Conservation (phyloP, 2,329 filamentous ascomycete species). For the Fusarium coffeatum region DNA sequence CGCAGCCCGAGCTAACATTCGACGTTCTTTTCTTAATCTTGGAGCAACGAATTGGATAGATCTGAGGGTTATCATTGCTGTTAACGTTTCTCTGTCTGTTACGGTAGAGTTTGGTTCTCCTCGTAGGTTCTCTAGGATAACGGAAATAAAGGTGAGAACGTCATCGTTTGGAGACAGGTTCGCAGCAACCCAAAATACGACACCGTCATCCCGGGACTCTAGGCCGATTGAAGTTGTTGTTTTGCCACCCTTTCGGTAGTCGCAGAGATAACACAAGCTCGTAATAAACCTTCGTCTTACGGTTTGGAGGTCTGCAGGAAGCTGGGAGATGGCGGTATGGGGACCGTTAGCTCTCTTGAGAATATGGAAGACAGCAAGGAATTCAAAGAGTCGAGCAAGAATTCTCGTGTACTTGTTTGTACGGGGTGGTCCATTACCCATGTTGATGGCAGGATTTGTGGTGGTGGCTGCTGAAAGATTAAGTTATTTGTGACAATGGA, state of each 20-base stretch:
- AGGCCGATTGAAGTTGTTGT: constrained; percentile 59
- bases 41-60: constrained; percentile 31
- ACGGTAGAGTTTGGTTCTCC: not conserved
- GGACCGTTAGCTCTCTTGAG: constrained; percentile 23
- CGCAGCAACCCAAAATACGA: constrained; percentile 58
- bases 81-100: not conserved
- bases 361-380: constrained; percentile 32
- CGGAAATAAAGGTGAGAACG: constrained; percentile 48
- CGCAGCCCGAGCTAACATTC: constrained; percentile 22
- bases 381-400: constrained; percentile 39
- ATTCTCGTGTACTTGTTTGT: constrained; percentile 20
- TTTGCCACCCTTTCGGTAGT: constrained; percentile 58
- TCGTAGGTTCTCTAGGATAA: constrained; percentile 36
- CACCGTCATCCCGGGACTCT: constrained; percentile 48
- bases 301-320: not conserved
- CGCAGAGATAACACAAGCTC: constrained; percentile 59
- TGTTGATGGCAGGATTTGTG: not conserved
- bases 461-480: not conserved
- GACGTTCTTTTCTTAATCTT: constrained; percentile 42
- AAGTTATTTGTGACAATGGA: not conserved
- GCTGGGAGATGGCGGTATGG: constrained; percentile 4
- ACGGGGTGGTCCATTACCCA: constrained; percentile 26
- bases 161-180: constrained; percentile 47
- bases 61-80: not conserved
- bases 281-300: constrained; percentile 50